Percentiles rank a stretch among this genome's conserved stretches.
Conservation (phyloP, 306 rosid species). For the Argentina anserina region DNA sequence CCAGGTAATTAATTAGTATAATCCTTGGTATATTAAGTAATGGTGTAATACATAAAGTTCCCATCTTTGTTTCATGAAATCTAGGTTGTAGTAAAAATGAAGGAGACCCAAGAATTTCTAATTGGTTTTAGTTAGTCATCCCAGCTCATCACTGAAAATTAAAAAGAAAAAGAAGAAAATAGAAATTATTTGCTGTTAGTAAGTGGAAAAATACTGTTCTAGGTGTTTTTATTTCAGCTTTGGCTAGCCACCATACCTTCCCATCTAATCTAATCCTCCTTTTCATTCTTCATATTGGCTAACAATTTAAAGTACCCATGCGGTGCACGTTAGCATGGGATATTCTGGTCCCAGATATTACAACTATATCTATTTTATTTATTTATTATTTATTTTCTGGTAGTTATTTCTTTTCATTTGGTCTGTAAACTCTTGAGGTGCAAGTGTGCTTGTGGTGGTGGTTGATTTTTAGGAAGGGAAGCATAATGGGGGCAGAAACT, state of each 20-base stretch:
- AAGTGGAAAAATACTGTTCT: conserved; percentile 71
- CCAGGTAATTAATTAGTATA: conserved; percentile 40
- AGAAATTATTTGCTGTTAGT: conserved; percentile 26
- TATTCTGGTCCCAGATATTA: conserved; percentile 56
- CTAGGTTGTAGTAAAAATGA: conserved; percentile 38
- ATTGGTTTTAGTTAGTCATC: conserved; percentile 21
- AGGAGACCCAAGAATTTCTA: conserved; percentile 46
- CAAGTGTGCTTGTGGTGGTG: conserved; percentile 18
- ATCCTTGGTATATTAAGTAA: not conserved
- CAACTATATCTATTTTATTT: conserved; percentile 16
- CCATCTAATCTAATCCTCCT: conserved; percentile 37
- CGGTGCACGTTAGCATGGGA: conserved; percentile 61
- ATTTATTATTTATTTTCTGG: conserved; percentile 17
- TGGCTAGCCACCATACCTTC: conserved; percentile 48
- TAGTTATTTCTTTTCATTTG: conserved; percentile 13
- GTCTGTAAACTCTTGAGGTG: conserved; percentile 23
- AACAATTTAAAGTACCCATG: conserved; percentile 44
- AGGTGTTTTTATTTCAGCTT: conserved; percentile 39
- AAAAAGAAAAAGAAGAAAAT: not conserved
- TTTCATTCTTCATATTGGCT: conserved; percentile 36
- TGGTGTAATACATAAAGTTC: not conserved
- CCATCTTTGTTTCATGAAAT: conserved; percentile 37
- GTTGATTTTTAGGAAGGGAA: conserved; percentile 44
- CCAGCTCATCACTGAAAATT: conserved; percentile 13
- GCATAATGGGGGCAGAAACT: conserved; percentile 37